Conservation (phyloP, 805 yeast species). For the Cyberlindnera misumaiensis region DNA sequence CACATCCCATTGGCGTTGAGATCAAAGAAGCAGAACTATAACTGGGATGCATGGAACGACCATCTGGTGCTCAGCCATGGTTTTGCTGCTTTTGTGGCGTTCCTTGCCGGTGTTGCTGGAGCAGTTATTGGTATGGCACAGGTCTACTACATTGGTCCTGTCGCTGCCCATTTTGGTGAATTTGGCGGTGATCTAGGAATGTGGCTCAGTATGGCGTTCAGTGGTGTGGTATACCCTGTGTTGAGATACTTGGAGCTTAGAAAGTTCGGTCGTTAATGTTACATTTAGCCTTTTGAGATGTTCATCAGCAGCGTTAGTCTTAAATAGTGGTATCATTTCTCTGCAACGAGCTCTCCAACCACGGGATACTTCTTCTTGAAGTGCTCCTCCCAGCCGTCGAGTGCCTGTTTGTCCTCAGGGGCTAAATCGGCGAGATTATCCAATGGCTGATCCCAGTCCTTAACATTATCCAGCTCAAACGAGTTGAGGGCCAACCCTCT, state of each 20-base stretch:
- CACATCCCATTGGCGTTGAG: conserved; percentile 7
- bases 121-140: conserved; percentile 87
- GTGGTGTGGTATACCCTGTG: conserved; percentile 57
- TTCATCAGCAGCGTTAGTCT: background rate
- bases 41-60: conserved; percentile 73
- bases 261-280: conserved; percentile 37
- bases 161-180: conserved; percentile 59
- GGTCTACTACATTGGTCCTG: conserved; percentile 73
- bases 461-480: conserved; percentile 63
- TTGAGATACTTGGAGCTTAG: conserved; percentile 61
- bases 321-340: conserved; percentile 1
- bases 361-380: conserved; percentile 76
- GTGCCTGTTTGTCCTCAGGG: conserved; percentile 52
- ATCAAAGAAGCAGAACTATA: conserved; percentile 42
- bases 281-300: background rate
- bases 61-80: conserved; percentile 56
- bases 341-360: conserved; percentile 64
- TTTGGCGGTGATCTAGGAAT: conserved; percentile 77
- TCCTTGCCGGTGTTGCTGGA: conserved; percentile 67
- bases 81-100: conserved; percentile 60
- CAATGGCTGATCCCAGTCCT: conserved; percentile 67
- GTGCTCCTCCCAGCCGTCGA: conserved; percentile 81
- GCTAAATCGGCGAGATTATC: conserved; percentile 62
- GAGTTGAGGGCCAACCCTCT: conserved; percentile 87
- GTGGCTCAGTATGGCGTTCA: conserved; percentile 70